Evolutionary conservation across 257 asterid genomes (phyloP).

Genomic region (Ballota nigra): DNA sequence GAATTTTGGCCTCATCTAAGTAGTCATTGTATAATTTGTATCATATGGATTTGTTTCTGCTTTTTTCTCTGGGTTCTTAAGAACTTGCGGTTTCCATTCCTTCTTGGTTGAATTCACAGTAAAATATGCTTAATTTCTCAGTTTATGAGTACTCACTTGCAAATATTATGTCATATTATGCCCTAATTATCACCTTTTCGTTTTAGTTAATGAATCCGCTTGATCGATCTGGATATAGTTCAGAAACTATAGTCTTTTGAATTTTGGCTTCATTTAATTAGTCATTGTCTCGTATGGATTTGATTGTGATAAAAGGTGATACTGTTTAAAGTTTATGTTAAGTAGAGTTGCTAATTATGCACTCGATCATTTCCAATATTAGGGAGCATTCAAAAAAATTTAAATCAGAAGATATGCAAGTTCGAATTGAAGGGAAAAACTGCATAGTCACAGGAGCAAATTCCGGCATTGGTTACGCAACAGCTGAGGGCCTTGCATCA

Average conservation of each 20-base stretch:
- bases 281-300: not conserved
- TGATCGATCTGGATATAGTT: no score
- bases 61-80: not conserved
- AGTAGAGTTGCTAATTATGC: not conserved
- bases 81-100: no score
- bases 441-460: conserved; percentile 94
- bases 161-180: no score
- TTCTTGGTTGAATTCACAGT: no score
- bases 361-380: conserved; percentile 14
- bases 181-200: no score
- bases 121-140: no score
- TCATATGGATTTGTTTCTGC: not conserved
- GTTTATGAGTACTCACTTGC: no score
- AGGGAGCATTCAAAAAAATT: conserved; percentile 84
- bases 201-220: no score
- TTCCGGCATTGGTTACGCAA: conserved; percentile 87
- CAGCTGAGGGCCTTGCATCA: conserved; percentile 88
- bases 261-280: conserved; percentile 1
- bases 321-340: not conserved
- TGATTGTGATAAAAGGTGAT: not conserved
- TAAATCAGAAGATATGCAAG: conserved; percentile 71
- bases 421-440: conserved; percentile 69
- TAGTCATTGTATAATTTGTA: not conserved
- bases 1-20: not conserved
- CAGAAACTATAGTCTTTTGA: no score